phyloP scores from a whole-genome alignment of 1,284 basidiomycete genomes.

The Sporisorium exsertum region DNA sequence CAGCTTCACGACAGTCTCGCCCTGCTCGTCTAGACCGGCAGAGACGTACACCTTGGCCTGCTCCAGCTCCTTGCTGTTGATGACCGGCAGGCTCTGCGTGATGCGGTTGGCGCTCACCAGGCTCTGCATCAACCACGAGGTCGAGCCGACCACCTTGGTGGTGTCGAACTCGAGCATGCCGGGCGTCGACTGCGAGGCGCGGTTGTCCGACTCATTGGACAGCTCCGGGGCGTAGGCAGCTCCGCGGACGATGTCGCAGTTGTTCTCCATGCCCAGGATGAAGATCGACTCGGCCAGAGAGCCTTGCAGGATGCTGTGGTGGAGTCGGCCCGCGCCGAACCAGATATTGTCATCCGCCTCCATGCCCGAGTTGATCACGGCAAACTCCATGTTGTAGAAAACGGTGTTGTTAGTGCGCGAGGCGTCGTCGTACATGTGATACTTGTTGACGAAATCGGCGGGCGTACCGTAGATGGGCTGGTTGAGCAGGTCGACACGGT shows the following conservation, averaged over 20 bases:
- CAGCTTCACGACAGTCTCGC: constrained; percentile 42
- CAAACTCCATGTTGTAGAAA: constrained; percentile 76
- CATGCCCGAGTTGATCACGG: constrained; percentile 73
- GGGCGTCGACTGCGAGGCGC: constrained; percentile 73
- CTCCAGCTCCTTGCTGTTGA: constrained; percentile 36
- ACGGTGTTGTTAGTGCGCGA: constrained; percentile 48
- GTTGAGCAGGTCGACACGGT: constrained; percentile 48
- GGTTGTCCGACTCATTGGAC: constrained; percentile 68
- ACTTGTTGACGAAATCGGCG: constrained; percentile 32
- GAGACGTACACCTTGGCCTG: constrained; percentile 34
- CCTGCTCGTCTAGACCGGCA: constrained; percentile 32
- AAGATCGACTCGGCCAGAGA: constrained; percentile 76
- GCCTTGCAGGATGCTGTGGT: constrained; percentile 74
- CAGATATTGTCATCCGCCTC: constrained; percentile 73
- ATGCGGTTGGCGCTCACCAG: constrained; percentile 62
- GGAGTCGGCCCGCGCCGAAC: constrained; percentile 74
- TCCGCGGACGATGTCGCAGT: constrained; percentile 75
- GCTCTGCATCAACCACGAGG: constrained; percentile 78
- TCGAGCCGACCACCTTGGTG: constrained; percentile 71
- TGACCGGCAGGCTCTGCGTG: constrained; percentile 30
- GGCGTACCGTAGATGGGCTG: constrained; percentile 46
- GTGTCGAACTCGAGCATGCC: constrained; percentile 76
- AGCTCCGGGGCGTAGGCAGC: constrained; percentile 78
- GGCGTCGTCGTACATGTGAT: constrained; percentile 47
- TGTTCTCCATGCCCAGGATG: constrained; percentile 79